phyloP scores from a whole-genome alignment of 164 flowering plant species.

The Magnolia changhungtana region DNA sequence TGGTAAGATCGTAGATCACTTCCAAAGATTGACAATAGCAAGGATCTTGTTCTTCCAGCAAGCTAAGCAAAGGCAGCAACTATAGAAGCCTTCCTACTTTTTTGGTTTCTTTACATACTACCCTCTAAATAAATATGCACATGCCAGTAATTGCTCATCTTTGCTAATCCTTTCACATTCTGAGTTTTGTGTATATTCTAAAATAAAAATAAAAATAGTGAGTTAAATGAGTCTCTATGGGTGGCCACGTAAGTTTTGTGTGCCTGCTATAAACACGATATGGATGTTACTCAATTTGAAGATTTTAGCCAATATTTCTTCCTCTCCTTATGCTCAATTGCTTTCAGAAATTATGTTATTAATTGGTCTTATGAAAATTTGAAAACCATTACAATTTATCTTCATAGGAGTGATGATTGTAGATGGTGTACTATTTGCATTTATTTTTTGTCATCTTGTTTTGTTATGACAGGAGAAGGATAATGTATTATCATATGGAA shows the following conservation, averaged over 20 bases:
- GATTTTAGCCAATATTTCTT: not conserved
- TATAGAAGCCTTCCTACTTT: no score
- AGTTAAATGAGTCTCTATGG: not conserved
- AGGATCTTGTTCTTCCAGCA: no score
- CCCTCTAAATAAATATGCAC: no score
- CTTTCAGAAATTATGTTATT: no score
- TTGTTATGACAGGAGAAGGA: slow-evolving; percentile 60
- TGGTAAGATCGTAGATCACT: no score
- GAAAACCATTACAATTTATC: not conserved
- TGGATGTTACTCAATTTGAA: not conserved
- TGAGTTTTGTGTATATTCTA: not conserved
- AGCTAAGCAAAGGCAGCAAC: no score
- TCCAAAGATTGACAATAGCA: no score
- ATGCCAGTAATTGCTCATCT: no score
- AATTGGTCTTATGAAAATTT: no score
- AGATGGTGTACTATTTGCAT: not conserved
- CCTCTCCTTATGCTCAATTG: not conserved
- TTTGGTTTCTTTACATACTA: no score
- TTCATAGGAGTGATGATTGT: not conserved
- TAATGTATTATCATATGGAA: slow-evolving; percentile 88
- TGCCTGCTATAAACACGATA: not conserved
- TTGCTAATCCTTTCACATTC: not conserved
- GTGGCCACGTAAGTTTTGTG: not conserved
- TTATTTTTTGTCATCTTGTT: not conserved
- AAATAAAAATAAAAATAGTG: not conserved